Conservation (phyloP, 2,329 filamentous ascomycete species). For the Myrmaecium sp. region DNA sequence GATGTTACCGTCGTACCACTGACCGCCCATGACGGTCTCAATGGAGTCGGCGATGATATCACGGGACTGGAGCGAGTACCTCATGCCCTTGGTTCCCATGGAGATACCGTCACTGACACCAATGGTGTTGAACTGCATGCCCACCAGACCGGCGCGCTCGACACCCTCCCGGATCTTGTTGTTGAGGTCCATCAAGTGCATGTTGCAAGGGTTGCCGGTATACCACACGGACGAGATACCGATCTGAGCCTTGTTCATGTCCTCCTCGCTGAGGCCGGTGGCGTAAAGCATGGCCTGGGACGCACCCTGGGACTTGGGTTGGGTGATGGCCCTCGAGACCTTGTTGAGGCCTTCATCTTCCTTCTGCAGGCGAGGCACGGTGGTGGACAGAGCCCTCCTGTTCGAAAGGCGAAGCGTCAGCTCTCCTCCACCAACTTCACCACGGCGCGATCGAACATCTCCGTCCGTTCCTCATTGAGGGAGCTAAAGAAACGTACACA, state of each 20-base stretch:
- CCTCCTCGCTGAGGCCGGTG: conserved; percentile 68
- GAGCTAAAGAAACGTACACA: no score
- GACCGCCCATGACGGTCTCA: conserved; percentile 96
- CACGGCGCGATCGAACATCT: no score
- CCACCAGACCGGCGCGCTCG: conserved; percentile 60
- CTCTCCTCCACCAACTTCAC: no score
- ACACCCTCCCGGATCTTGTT: conserved; percentile 58
- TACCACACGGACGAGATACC: conserved; percentile 98
- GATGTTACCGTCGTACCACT: conserved; percentile 97
- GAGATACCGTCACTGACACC: conserved; percentile 95
- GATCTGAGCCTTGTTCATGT: conserved; percentile 93
- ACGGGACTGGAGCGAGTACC: conserved; percentile 82
- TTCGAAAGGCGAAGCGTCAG: no score
- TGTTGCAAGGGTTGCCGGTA: conserved; percentile 96
- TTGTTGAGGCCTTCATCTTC: conserved; percentile 47
- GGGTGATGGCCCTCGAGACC: conserved; percentile 70
- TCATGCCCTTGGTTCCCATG: conserved; percentile 96
- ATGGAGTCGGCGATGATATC: conserved; percentile 97
- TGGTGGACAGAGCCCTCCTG: no score
- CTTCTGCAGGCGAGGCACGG: no score
- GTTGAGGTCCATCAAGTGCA: conserved; percentile 89
- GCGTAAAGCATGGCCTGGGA: conserved; percentile 99
- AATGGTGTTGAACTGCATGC: conserved; percentile 98
- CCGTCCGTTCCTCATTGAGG: no score
- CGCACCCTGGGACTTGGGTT: conserved; percentile 94